Evolutionary conservation across 306 rosid species (phyloP).

Genomic region (Medicago lupulina): DNA sequence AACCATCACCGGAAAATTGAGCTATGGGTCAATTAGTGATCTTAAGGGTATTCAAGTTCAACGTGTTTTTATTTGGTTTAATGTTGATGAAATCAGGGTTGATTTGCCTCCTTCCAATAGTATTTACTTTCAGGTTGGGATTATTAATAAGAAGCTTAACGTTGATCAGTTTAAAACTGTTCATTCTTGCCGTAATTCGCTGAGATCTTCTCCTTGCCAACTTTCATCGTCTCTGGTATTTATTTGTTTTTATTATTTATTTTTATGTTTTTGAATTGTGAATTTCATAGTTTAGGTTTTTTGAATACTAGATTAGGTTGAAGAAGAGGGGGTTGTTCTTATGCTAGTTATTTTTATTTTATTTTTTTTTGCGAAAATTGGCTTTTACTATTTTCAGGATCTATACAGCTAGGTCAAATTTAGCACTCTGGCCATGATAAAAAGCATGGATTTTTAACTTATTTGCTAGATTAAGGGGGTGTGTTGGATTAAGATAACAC

Average conservation of each 20-base stretch:
- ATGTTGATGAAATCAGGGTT: conserved; percentile 87
- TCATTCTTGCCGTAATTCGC: conserved; percentile 61
- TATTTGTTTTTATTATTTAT: neutral
- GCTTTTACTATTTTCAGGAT: conserved; percentile 23
- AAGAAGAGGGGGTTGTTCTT: too few species aligned
- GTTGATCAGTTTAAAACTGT: conserved; percentile 75
- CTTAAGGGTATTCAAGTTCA: conserved; percentile 84
- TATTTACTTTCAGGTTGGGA: conserved; percentile 85
- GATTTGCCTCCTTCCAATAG: conserved; percentile 86
- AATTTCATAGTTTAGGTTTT: conserved; percentile 1
- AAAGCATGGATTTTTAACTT: neutral
- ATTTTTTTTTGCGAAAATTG: neutral
- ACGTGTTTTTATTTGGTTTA: conserved; percentile 72
- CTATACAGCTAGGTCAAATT: neutral
- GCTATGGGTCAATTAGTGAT: conserved; percentile 72
- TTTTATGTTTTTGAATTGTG: neutral
- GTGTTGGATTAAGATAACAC: neutral
- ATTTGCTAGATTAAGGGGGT: neutral
- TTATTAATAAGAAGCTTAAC: conserved; percentile 82
- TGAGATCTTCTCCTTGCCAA: conserved; percentile 43
- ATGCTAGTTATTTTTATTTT: neutral
- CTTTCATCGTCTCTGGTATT: neutral
- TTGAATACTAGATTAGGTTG: neutral
- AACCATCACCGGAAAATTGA: conserved; percentile 70
- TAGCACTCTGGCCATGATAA: neutral